Evolutionary conservation across 2,329 filamentous ascomycete species (phyloP), one percentile per base, ranked within the genome.

Genomic region (Teratosphaeria nubilosa): DNA sequence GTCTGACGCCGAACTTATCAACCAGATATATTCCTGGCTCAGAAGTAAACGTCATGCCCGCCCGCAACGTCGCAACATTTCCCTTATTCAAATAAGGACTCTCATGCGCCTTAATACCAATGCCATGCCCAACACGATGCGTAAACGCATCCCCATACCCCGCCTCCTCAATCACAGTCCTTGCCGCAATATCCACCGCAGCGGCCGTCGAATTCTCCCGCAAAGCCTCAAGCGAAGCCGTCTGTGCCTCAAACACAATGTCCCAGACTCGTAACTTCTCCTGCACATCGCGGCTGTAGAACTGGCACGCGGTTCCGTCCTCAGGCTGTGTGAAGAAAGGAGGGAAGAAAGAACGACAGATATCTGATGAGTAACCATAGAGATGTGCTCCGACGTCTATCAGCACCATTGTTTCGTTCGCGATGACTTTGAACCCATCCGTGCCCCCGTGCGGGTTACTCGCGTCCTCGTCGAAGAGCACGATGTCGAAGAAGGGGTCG

Each of bases 41-140:
- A 10, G 80, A 79, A 0, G 84, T 86, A 60, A 86, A 86, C 0
- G 78, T 77, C 83, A 86, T 86, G 0, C 83, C 83, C 0, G 80
- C 72, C 52, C 74, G 73, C 5, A 86, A 71, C 0, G 72, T 64
- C 0, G 74, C 72, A 1, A 72, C 73, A 63, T 86, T 86, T 58
- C 81, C 84, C 64, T 85, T 82, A 66, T 86, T 84, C 32, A 86
- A 71, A 62, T 86, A 86, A 0, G 83, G 83, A 31, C 80, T 82
- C 66, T 86, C 83, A 62, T 86, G 83, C 1, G 83, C 83, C 70
- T 86, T 86, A 66, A 86, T 85, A 0, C 83, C 84, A 53, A 86
- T 85, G 1, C 83, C 80, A 63, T 86, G 84, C 0, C 83, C 83
- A 0, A 86, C 73, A 1, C 83, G 77, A 63, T 86, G 83, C 1